Evolutionary conservation across 2,329 filamentous ascomycete species (phyloP), one percentile per base, ranked within the genome.

Genomic region (Xylariaceae sp.): DNA sequence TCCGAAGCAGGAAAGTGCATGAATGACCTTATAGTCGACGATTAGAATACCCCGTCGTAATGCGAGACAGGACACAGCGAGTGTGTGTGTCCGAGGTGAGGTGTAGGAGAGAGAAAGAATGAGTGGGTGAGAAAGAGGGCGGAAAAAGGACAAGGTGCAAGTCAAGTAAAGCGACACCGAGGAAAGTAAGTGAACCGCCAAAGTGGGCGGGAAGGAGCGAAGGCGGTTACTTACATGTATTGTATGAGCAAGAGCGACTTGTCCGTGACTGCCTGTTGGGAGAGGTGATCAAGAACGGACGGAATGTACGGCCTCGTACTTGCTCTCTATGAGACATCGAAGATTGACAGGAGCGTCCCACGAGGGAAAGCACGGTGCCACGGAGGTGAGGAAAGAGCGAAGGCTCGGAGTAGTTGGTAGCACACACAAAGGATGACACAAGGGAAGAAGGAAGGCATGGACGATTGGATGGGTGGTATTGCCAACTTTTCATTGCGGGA

Each of bases 361-460:
- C 35, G 27, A 12, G 32, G 53, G 39, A 49, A 56, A 52, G 53
- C 50, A 48, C 47, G n/a, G 54, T 56, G 37, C 44, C 34, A 56
- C 47, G 47, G 32, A 37, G 7, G 19, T 12, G 29, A 29, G 6
- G 30, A 30, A 43, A 26, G 31, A 11, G 41, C 6, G 39, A 6
- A 41, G n/a, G 12, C 19, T 27, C 11, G 43, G 29, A 45, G 32
- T 6, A 11, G 27, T 30, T 29, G 8, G 27, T 6, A 6, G 42
- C 19, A 19, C 19, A 43, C 41, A 43, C 42, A 44, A 11, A 47
- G 26, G 26, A 42, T 12, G 35, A 30, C n/a, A 44, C 30, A 35
- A 30, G 30, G 43, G 19, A 30, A 3, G 40, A 27, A 34, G 19
- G 19, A 19, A 19, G 19, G 19, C 19, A 19, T 19, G 19, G 19